These are phyloP conservation scores for Penicillium soppii DNA, from an alignment of 495 filamentous ascomycete species.

Conservation along the genomic window DNA sequence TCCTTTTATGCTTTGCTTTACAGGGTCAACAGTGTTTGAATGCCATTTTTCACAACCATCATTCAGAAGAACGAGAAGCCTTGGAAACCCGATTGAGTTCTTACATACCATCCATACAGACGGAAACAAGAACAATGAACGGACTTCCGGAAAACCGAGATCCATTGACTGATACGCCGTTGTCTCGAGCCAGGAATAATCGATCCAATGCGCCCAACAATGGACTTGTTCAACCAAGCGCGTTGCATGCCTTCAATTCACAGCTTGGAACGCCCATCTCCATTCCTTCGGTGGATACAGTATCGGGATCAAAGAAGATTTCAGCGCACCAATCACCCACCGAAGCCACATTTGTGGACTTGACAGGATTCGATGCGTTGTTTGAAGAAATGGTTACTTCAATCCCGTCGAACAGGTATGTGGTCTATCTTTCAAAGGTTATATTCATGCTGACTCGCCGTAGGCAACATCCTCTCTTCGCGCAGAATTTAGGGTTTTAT, in stretches of 20 bases:
- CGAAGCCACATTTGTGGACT: neutral
- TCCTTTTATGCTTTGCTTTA: slow-evolving; percentile 19
- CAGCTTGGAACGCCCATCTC: neutral
- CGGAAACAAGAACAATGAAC: neutral
- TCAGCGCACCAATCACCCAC: neutral
- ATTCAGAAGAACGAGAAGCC: neutral
- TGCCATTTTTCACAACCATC: neutral
- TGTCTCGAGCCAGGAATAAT: neutral
- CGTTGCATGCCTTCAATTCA: neutral
- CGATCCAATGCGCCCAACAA: neutral
- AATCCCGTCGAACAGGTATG: slow-evolving; percentile 16
- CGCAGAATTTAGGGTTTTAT: slow-evolving; percentile 29
- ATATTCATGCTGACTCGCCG: neutral
- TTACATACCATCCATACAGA: neutral
- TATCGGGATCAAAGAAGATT: neutral
- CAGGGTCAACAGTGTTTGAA: slow-evolving; percentile 13
- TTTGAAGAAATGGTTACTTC: slow-evolving; percentile 25
- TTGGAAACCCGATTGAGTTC: neutral
- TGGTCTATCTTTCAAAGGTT: neutral
- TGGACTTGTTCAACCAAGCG: neutral
- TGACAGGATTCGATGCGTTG: slow-evolving; percentile 20
- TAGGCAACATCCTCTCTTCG: slow-evolving; percentile 24
- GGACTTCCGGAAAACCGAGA: neutral
- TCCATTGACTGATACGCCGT: neutral
- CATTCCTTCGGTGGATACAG: neutral